phyloP scores from a whole-genome alignment of 1,139 yeast genomes.

The Groenewaldozyma sp. region DNA sequence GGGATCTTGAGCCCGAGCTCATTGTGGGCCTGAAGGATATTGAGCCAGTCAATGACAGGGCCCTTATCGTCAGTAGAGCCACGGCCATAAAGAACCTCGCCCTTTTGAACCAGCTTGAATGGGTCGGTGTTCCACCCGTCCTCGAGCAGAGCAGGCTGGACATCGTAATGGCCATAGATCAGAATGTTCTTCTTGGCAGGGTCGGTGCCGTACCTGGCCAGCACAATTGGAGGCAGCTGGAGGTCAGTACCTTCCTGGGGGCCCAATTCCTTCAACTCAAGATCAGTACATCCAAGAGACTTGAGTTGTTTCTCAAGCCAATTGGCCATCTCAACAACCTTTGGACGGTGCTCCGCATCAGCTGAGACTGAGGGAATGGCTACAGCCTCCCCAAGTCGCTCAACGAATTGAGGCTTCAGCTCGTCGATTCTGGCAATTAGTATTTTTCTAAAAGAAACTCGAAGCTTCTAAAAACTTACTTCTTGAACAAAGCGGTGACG shows the following conservation, averaged over 20 bases:
- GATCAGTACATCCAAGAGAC: conserved; percentile 67
- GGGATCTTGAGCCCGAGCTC: conserved; percentile 83
- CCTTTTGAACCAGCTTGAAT: conserved; percentile 55
- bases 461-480: background rate
- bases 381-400: conserved; percentile 64
- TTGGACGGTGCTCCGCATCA: conserved; percentile 78
- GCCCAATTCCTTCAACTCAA: conserved; percentile 76
- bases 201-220: conserved; percentile 78
- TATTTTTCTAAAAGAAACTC: too few relatives aligned
- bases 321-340: conserved; percentile 76
- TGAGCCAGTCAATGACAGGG: conserved; percentile 96
- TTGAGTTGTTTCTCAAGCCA: conserved; percentile 64
- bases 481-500: conserved; percentile 1
- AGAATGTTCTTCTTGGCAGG: conserved; percentile 76
- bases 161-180: conserved; percentile 95
- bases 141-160: conserved; percentile 85
- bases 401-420: conserved; percentile 28
- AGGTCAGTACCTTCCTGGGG: conserved; percentile 73
- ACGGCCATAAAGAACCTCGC: conserved; percentile 71
- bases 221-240: conserved; percentile 84
- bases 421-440: conserved; percentile 23
- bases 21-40: conserved; percentile 81
- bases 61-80: conserved; percentile 98
- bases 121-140: conserved; percentile 98
- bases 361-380: conserved; percentile 92